These are phyloP conservation scores for Glutinoglossum americanum DNA, from an alignment of 495 filamentous ascomycete genomes.

Conservation along the genomic window DNA sequence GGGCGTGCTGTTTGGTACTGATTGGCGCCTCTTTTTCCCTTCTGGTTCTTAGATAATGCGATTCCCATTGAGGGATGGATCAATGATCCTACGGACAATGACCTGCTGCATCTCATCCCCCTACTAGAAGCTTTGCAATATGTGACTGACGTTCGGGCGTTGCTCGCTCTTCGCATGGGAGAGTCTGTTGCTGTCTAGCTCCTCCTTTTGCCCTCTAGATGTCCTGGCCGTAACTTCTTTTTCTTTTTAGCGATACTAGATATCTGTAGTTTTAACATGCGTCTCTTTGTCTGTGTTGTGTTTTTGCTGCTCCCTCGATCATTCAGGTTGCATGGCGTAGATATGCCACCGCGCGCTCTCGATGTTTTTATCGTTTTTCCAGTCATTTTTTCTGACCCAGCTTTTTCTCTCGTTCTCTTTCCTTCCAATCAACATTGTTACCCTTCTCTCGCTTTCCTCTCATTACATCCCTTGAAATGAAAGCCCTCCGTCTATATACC, in stretches of 20 bases:
- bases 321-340: neutral
- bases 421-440: neutral
- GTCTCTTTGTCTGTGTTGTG: neutral
- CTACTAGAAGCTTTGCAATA: conserved; percentile 88
- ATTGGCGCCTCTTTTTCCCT: too few species aligned
- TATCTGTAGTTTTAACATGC: neutral
- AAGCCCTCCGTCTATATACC: too few species aligned
- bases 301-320: neutral
- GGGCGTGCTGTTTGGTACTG: too few species aligned
- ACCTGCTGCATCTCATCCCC: conserved; percentile 79
- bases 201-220: neutral
- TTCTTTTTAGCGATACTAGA: neutral
- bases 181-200: conserved; percentile 26
- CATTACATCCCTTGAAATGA: too few species aligned
- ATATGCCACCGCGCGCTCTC: neutral
- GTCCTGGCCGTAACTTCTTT: neutral
- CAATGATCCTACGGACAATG: conserved; percentile 74
- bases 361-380: neutral
- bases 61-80: conserved; percentile 91
- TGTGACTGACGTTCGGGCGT: conserved; percentile 78
- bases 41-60: conserved; percentile 47
- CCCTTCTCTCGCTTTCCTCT: too few species aligned
- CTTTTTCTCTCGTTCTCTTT: neutral
- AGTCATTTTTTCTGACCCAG: neutral
- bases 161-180: conserved; percentile 70